Conservation (phyloP, 768 basidiomycete species). For the Tricholoma sp. region DNA sequence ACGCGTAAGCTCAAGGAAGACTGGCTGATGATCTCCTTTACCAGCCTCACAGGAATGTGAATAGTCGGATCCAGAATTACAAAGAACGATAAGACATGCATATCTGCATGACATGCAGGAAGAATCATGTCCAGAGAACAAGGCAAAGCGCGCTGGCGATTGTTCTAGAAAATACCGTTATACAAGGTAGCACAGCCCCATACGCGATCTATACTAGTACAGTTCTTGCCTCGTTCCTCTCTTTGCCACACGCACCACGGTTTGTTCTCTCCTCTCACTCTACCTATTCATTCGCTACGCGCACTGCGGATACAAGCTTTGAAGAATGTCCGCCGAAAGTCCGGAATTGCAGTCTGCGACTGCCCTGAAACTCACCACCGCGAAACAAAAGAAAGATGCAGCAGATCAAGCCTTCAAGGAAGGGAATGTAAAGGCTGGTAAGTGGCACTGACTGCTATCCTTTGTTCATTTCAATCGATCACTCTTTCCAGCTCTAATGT, state of each 20-base stretch:
- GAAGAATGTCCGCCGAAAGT: slow-evolving; percentile 20
- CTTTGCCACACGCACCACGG: neutral
- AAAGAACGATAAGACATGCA: no score
- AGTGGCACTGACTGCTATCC: slow-evolving; percentile 12
- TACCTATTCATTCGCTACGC: neutral
- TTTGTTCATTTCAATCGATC: slow-evolving; percentile 1
- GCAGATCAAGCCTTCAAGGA: slow-evolving; percentile 68
- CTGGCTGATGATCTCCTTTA: no score
- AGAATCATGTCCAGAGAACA: no score
- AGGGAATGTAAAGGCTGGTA: slow-evolving; percentile 59
- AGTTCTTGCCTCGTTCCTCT: neutral
- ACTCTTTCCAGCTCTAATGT: slow-evolving; percentile 48
- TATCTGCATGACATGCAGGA: no score
- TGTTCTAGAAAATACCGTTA: neutral
- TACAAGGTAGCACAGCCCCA: neutral
- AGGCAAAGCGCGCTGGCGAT: neutral
- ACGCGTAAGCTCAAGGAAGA: no score
- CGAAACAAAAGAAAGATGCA: slow-evolving; percentile 61
- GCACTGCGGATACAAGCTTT: neutral
- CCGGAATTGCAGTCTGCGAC: slow-evolving; percentile 23
- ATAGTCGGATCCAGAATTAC: no score
- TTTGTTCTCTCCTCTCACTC: neutral
- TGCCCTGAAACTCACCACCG: slow-evolving; percentile 50
- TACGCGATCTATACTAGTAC: neutral
- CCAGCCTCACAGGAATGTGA: no score